Percentiles rank a stretch among this genome's conserved stretches.
These are phyloP conservation scores for Nepenthes alata DNA, from an alignment of 179 eudicot genomes.

Conservation along the genomic window DNA sequence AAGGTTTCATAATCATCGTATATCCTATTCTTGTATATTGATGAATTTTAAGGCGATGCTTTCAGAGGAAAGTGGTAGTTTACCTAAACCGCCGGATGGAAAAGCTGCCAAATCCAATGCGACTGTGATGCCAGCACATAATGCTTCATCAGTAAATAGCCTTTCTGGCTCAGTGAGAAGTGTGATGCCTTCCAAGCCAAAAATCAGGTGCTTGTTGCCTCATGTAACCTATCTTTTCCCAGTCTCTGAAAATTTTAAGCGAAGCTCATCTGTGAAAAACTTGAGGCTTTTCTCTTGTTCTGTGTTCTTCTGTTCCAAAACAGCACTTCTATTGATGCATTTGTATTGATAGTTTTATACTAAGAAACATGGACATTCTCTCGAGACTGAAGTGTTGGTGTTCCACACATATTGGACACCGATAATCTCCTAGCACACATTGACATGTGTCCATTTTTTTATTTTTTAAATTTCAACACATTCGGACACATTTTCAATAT, in stretches of 20 bases:
- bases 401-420: no score
- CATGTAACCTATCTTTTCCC: background rate
- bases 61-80: slow-evolving; percentile 58
- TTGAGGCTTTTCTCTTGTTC: background rate
- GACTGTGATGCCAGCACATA: slow-evolving; percentile 12
- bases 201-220: slow-evolving; percentile 25
- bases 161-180: slow-evolving; percentile 13
- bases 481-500: no score
- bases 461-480: no score
- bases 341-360: no score
- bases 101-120: slow-evolving; percentile 15
- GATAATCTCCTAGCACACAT: no score
- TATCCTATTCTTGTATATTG: background rate
- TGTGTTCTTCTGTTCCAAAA: background rate
- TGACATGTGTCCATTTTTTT: no score
- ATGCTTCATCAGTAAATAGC: slow-evolving; percentile 21
- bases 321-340: background rate
- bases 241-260: no score
- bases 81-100: slow-evolving; percentile 19
- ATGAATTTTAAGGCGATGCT: background rate
- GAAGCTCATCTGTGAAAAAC: no score
- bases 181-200: slow-evolving; percentile 35
- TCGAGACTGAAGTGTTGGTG: no score
- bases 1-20: no score
- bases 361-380: no score